Conservation (phyloP, 257 asterid species). For the Solanum chilense region DNA sequence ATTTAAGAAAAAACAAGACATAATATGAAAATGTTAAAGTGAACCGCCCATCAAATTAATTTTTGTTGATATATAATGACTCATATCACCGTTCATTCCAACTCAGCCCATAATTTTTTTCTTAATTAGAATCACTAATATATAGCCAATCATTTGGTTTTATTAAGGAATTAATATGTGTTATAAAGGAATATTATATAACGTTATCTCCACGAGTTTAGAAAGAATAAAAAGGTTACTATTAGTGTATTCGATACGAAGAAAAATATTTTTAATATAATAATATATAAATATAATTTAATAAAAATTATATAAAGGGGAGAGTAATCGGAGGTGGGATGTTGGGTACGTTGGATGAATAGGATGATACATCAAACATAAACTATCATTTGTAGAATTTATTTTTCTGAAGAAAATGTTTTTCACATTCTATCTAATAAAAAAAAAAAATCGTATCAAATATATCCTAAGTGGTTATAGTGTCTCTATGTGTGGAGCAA, state of each 20-base stretch:
- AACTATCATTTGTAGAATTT: too few species aligned
- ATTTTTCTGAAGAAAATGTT: background rate
- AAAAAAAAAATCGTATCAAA: too few species aligned
- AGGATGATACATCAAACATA: background rate
- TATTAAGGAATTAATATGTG: background rate
- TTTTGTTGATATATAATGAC: background rate
- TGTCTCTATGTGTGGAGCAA: background rate
- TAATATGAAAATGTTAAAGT: background rate
- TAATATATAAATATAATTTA: too few species aligned
- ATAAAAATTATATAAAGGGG: too few species aligned
- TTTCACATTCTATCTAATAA: background rate
- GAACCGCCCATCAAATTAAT: background rate
- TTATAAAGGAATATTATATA: background rate
- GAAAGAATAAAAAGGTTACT: too few species aligned
- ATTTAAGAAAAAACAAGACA: background rate
- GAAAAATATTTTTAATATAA: background rate
- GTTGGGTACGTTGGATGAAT: background rate
- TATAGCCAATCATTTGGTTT: background rate
- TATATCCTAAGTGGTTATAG: background rate
- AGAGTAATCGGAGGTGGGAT: background rate
- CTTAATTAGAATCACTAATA: background rate
- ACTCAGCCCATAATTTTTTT: background rate
- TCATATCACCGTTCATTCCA: background rate
- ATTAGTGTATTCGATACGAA: background rate
- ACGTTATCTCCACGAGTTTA: background rate